Percentiles rank a stretch among this genome's conserved stretches.
Conservation (phyloP, 2,329 filamentous ascomycete genomes). For the Colletotrichum sp. region DNA sequence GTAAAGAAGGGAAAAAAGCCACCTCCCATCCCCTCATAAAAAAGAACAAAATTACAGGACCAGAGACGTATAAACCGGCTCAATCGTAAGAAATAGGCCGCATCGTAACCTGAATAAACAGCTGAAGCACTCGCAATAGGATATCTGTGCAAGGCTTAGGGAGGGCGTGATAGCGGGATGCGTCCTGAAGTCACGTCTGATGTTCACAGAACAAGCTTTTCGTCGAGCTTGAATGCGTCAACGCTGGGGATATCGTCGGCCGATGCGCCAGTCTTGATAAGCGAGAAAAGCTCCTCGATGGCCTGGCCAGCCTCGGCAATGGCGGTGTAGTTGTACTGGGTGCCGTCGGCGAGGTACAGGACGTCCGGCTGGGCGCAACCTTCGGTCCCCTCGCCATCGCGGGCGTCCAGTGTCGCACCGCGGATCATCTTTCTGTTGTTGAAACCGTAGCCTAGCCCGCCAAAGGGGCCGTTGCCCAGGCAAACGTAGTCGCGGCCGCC, state of each 20-base stretch:
- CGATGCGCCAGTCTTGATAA: background rate
- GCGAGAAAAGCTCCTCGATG: background rate
- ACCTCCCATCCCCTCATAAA: background rate
- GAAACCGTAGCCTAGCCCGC: background rate
- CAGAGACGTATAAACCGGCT: background rate
- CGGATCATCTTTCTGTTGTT: constrained; percentile 9
- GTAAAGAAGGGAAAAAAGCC: background rate
- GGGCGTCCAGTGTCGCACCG: constrained; percentile 4
- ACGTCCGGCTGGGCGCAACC: constrained; percentile 1
- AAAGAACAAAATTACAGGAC: background rate
- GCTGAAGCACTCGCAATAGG: background rate
- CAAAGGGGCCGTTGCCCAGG: constrained; percentile 2
- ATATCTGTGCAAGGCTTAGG: background rate
- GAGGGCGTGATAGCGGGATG: background rate
- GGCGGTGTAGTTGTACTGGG: constrained; percentile 15
- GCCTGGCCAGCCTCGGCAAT: constrained; percentile 3
- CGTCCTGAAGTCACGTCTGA: background rate
- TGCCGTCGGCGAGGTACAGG: constrained; percentile 10
- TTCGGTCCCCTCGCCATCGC: background rate
- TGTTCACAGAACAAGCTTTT: constrained; percentile 3
- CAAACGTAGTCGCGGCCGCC: background rate
- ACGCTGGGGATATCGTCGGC: background rate
- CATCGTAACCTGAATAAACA: background rate
- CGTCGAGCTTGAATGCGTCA: background rate
- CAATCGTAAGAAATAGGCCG: background rate